phyloP scores from a whole-genome alignment of 768 basidiomycete species.

The Boletus rubescentipes region DNA sequence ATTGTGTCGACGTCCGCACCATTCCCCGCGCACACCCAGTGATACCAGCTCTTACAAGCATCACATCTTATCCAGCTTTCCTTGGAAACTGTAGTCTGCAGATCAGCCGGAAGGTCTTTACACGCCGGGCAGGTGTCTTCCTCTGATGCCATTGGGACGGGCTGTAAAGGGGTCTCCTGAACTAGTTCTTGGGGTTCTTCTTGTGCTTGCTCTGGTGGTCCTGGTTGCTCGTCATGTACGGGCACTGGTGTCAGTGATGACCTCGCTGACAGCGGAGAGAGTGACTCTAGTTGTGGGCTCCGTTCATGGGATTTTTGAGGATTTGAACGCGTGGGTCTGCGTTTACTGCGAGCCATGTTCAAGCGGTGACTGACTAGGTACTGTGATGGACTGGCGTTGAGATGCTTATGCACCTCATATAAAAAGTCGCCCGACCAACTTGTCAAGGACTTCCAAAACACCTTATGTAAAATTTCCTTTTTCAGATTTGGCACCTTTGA shows the following conservation, averaged over 20 bases:
- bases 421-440: constrained; percentile 12
- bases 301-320: constrained; percentile 36
- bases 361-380: constrained; percentile 5
- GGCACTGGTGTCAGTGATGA: constrained; percentile 31
- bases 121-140: constrained; percentile 54
- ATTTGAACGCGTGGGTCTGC: constrained; percentile 41
- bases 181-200: constrained; percentile 16
- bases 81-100: constrained; percentile 46
- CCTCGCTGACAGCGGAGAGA: constrained; percentile 30
- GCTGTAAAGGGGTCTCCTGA: constrained; percentile 13
- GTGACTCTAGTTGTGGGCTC: constrained; percentile 32
- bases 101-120: constrained; percentile 32
- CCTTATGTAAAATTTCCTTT: constrained; percentile 31
- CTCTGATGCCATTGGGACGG: constrained; percentile 12
- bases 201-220: constrained; percentile 13
- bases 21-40: constrained; percentile 77
- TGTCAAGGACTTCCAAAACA: background rate
- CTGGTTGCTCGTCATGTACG: constrained; percentile 15
- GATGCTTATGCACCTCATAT: constrained; percentile 9
- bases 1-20: constrained; percentile 63
- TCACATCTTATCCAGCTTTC: constrained; percentile 86
- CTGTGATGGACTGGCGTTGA: constrained; percentile 7
- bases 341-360: constrained; percentile 45
- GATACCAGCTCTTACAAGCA: constrained; percentile 78
- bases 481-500: background rate